A percentile compares a stretch with the other conserved stretches of the same genome.
phyloP scores from a whole-genome alignment of 1,139 yeast genomes.

The Oligophagozyma castellii region DNA sequence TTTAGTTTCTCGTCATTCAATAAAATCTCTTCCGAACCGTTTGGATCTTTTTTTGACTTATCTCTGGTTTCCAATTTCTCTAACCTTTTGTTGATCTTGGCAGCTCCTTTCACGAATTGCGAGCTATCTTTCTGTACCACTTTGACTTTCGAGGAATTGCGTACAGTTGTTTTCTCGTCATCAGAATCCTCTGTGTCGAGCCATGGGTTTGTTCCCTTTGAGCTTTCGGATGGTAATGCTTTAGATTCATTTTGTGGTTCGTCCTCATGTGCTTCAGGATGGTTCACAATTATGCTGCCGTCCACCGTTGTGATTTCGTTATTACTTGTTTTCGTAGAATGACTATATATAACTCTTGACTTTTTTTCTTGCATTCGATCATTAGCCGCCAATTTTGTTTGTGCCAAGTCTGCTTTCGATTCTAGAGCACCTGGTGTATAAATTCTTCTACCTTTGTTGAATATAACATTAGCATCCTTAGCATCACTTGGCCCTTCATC shows the following conservation, averaged over 20 bases:
- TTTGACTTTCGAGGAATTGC: slow-evolving; percentile 40
- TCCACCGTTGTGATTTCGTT: slow-evolving; percentile 3
- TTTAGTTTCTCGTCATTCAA: slow-evolving; percentile 18
- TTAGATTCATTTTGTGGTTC: slow-evolving; percentile 4
- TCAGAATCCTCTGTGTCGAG: slow-evolving; percentile 29
- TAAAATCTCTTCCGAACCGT: slow-evolving; percentile 15
- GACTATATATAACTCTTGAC: slow-evolving; percentile 26
- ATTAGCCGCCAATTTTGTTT: slow-evolving; percentile 23
- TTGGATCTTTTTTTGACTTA: slow-evolving; percentile 4
- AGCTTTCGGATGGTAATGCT: slow-evolving; percentile 1
- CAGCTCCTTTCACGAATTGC: slow-evolving; percentile 30
- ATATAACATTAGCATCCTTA: slow-evolving; percentile 30
- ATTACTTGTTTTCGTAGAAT: slow-evolving; percentile 5
- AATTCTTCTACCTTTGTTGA: slow-evolving; percentile 70
- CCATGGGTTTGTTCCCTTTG: slow-evolving; percentile 58
- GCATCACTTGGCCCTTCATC: slow-evolving; percentile 28
- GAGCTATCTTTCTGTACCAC: slow-evolving; percentile 48
- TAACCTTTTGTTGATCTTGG: slow-evolving; percentile 37
- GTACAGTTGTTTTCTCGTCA: slow-evolving; percentile 17
- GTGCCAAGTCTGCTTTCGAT: slow-evolving; percentile 31
- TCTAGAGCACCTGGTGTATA: slow-evolving; percentile 59
- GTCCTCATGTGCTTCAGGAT: slow-evolving; percentile 3
- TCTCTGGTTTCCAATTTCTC: slow-evolving; percentile 22
- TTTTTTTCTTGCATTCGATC: slow-evolving; percentile 34
- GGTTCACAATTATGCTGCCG: slow-evolving; percentile 4